Evolutionary conservation across 2,329 filamentous ascomycete species (phyloP), one percentile per base, ranked within the genome.

Genomic region (Hymenoscyphus occultus): DNA sequence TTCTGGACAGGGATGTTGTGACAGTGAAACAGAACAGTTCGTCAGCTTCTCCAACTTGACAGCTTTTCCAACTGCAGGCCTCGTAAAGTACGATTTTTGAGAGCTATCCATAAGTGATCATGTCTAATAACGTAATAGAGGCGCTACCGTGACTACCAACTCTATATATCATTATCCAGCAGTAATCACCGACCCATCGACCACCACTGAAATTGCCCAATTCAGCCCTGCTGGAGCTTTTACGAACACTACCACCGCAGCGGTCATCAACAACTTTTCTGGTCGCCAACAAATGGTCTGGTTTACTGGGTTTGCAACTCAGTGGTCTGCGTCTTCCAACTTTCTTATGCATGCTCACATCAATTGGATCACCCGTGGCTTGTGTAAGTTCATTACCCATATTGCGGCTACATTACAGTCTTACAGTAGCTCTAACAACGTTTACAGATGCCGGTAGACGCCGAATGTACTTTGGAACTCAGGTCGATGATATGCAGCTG

Each of bases 141-240:
- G 67, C 4, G 81, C 80, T 16, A 78, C 77, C 28, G 76, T 84
- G 45, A 82, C 77, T 68, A 84, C 81, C 22, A 64, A 76, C 39
- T 82, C 82, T 31, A 79, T 88, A n/a, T 88, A 79, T 75, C 85
- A 88, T 71, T 85, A 85, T 71, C 84, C 85, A 12, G 83, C 84
- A 22, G 77, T 74, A 28, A 83, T 88, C 70, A 82, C 77, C 61
- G 80, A 87, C 71, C 45, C 45, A 12, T 71, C 82, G 2, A 80
- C 77, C 19, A 82, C 80, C 2, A 60, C 35, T 28, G 58, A 60
- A 42, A 42, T 60, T 42, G 58, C 58, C 10, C 39, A 39, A 31
- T 60, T 60, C 35, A 83, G 85, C 40, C 58, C 58, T 28, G 39
- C 35, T 42, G 80, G 75, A 7, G 73, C 79, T 13, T 78, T 78